These are phyloP conservation scores for Sporothrix curviconia DNA, from an alignment of 2,329 filamentous ascomycete genomes.

Conservation along the genomic window DNA sequence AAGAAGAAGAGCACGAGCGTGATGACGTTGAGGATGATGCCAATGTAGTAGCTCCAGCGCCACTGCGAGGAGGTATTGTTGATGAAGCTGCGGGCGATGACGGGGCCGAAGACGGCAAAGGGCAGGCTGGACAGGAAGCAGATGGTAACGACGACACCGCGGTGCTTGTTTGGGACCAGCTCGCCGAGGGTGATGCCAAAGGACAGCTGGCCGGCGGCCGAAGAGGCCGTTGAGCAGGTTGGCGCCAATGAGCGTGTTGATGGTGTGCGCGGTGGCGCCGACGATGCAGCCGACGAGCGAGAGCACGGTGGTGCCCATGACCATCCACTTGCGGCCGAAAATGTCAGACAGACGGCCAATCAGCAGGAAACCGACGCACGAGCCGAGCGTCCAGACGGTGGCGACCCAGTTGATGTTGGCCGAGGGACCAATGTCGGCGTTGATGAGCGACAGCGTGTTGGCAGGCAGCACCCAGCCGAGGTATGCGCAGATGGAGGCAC, in stretches of 20 bases:
- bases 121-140: conserved; percentile 35
- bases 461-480: conserved; percentile 31
- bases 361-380: conserved; percentile 34
- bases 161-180: conserved; percentile 37
- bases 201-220: conserved; percentile 35
- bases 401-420: conserved; percentile 29
- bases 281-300: conserved; percentile 34
- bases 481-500: conserved; percentile 30
- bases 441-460: conserved; percentile 31
- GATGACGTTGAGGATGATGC: conserved; percentile 37
- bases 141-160: conserved; percentile 31
- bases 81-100: conserved; percentile 41
- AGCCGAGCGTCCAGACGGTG: conserved; percentile 33
- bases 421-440: conserved; percentile 28
- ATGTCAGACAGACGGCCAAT: conserved; percentile 37
- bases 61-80: conserved; percentile 36
- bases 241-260: conserved; percentile 32
- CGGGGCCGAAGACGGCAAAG: conserved; percentile 38
- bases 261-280: conserved; percentile 29
- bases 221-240: conserved; percentile 33
- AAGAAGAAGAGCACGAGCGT: conserved; percentile 35
- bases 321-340: conserved; percentile 37
- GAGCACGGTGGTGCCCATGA: conserved; percentile 29
- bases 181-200: conserved; percentile 37
- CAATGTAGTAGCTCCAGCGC: conserved; percentile 45